Conservation (phyloP, 2,329 filamentous ascomycete genomes). For the Neospermospora avenae region DNA sequence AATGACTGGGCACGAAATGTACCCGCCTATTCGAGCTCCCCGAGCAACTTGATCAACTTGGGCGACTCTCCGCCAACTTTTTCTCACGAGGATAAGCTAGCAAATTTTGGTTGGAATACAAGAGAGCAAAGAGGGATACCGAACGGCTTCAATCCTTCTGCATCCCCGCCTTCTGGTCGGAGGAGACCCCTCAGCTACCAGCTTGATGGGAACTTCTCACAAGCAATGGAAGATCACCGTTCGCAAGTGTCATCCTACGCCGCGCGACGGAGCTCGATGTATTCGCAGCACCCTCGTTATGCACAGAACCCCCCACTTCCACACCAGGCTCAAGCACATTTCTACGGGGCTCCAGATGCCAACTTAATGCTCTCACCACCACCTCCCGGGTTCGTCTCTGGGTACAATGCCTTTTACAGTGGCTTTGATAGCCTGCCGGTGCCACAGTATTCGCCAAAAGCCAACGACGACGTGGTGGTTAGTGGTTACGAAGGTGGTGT, state of each 20-base stretch:
- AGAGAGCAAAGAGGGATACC: constrained; percentile 31
- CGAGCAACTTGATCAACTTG: constrained; percentile 41
- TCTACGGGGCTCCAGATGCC: constrained; percentile 71
- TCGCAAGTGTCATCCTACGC: constrained; percentile 41
- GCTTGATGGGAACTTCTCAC: constrained; percentile 28
- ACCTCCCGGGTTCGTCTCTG: constrained; percentile 55
- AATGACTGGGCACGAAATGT: constrained; percentile 45
- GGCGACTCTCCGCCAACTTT: constrained; percentile 42
- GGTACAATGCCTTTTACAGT: constrained; percentile 72
- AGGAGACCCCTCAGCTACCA: constrained; percentile 54
- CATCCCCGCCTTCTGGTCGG: constrained; percentile 36
- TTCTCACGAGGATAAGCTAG: constrained; percentile 32
- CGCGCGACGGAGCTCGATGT: constrained; percentile 49
- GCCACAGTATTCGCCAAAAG: constrained; percentile 31
- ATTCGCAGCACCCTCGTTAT: constrained; percentile 48
- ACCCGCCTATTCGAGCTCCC: constrained; percentile 41
- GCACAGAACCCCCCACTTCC: constrained; percentile 62
- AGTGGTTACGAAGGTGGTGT: constrained; percentile 78
- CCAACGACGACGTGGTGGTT: constrained; percentile 62
- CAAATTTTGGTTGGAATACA: constrained; percentile 30
- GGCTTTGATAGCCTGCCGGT: constrained; percentile 70
- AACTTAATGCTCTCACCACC: constrained; percentile 54
- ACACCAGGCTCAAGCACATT: constrained; percentile 73
- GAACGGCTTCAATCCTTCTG: constrained; percentile 27
- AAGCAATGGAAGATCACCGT: constrained; percentile 47